Evolutionary conservation across 768 basidiomycete genomes (phyloP).

Genomic region (Tulasnella sp.): DNA sequence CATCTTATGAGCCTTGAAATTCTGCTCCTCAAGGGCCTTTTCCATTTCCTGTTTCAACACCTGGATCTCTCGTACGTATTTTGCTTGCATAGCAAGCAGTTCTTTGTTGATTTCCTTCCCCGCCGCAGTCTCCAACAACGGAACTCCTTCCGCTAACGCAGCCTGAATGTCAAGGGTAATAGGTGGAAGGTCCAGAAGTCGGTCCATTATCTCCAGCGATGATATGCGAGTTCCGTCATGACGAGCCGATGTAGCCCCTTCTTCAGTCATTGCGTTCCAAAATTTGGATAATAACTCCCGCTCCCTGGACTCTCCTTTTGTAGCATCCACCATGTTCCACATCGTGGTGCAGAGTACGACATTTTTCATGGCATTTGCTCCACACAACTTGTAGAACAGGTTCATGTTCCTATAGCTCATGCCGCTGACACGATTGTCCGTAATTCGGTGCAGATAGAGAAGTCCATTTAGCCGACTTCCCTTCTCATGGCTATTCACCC

Average conservation of each 20-base stretch:
- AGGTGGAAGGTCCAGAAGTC: constrained; percentile 12
- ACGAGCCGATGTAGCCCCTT: constrained; percentile 30
- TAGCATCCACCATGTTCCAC: constrained; percentile 35
- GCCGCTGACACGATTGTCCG: constrained; percentile 30
- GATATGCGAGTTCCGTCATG: constrained; percentile 19
- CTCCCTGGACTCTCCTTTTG: constrained; percentile 30
- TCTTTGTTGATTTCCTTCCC: neutral
- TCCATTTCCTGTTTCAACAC: neutral
- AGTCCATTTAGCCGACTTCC: constrained; percentile 28
- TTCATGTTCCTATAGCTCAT: constrained; percentile 33
- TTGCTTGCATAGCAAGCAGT: neutral
- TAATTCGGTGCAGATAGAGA: constrained; percentile 32
- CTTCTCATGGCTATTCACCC: too few relatives aligned
- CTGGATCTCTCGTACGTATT: neutral
- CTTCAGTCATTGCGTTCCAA: constrained; percentile 40
- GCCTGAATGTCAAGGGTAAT: neutral
- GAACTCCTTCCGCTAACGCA: neutral
- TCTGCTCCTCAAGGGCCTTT: neutral
- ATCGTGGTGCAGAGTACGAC: constrained; percentile 43
- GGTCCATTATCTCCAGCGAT: constrained; percentile 25
- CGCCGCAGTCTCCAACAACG: neutral
- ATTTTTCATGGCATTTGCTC: constrained; percentile 36
- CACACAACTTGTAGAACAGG: constrained; percentile 42
- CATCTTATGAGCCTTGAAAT: neutral
- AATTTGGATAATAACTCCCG: constrained; percentile 34